Evolutionary conservation across 176 grass and related monocot species (phyloP), one percentile per base, ranked within the genome.

Genomic region (Eleusine coracana): DNA sequence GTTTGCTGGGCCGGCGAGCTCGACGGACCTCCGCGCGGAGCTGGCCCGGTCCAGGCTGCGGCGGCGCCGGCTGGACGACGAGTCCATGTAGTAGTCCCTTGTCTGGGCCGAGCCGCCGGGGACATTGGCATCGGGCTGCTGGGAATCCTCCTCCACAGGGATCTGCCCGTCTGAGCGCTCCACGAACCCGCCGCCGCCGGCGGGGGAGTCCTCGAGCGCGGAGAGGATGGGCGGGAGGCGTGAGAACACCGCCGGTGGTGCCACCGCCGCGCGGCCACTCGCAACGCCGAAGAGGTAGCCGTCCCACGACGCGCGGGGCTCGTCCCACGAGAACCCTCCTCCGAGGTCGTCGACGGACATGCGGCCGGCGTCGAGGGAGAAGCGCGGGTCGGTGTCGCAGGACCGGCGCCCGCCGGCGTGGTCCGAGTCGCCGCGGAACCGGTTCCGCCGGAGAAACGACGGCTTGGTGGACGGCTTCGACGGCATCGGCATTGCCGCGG

Each of bases 241-340:
- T 28, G 91, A 82, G 7, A 92, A 48, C 18, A 50, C 2, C 15
- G 44, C 8, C 14, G 51, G 68, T 4, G 79, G 79, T 41, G 31
- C 74, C 61, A 51, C 88, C 79, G 51, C 68, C 80, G 2, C 79
- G 61, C 44, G 10, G 9, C 44, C 10, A 46, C 2, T 12, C 44
- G 10, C 87, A 2, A 80, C 71, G 37, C 97, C 97, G 21, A 96
- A 89, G 18, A 99, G 87, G 66, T 93, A 99, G 54, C 93, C 97
- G 44, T 99, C 97, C 97, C 97, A 99, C 37, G 97, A 99, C n/a
- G 97, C 97, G 34, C 97, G 89, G 2, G 93, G 93, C 78, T 92
- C 91, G 83, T 99, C 97, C 97, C 91, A 99, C 37, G 87, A 86
- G 48, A 87, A 76, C 39, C 31, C 31, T 34, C 31, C 31, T 34